Evolutionary conservation across 495 filamentous ascomycete genomes (phyloP), one percentile per base, ranked within the genome.

Genomic region (Poronia punctata): DNA sequence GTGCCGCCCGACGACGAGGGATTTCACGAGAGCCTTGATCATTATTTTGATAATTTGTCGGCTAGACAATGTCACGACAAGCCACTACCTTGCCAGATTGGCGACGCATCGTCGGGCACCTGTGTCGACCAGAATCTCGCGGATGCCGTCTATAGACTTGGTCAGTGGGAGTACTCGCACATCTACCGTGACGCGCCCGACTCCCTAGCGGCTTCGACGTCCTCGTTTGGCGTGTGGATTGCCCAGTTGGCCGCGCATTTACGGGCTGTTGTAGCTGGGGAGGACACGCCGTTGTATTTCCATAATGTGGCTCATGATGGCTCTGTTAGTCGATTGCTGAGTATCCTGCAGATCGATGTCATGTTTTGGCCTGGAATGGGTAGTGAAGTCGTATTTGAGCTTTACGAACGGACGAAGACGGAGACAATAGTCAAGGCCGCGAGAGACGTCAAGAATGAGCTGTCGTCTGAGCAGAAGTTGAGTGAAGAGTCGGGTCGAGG

Each of bases 311-410:
- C 78, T 12, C 81, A 87, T 48, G 82, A 85, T 47, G 82, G 82
- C 8, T 79, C 73, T 14, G 49, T 86, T 8, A 74, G 74, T 6
- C 58, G 68, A 3, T 44, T 86, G n/a, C 52, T 86, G 18, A 65
- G 67, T 3, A 67, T 83, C n/a, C 53, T 86, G 42, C 81, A 85
- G 52, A 50, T 79, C 3, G 74, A 81, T 25, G 49, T 59, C 26
- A 86, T 85, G 80, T 74, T 83, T 3, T 86, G 82, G 82, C 82
- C 80, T 0, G 82, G 82, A 0, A 82, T 86, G 78, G 82, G 82
- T 1, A 61, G 67, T 7, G 81, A 85, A 54, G 62, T 85, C 5
- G 69, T 83, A 1, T 84, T 86, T 52, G 82, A 86, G 62, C 28
- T 83, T 8, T 82, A 76, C 38, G 61, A 57, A 35, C 56, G 52